These are phyloP conservation scores for Tulasnella sp. DNA, from an alignment of 768 basidiomycete species.

Conservation along the genomic window DNA sequence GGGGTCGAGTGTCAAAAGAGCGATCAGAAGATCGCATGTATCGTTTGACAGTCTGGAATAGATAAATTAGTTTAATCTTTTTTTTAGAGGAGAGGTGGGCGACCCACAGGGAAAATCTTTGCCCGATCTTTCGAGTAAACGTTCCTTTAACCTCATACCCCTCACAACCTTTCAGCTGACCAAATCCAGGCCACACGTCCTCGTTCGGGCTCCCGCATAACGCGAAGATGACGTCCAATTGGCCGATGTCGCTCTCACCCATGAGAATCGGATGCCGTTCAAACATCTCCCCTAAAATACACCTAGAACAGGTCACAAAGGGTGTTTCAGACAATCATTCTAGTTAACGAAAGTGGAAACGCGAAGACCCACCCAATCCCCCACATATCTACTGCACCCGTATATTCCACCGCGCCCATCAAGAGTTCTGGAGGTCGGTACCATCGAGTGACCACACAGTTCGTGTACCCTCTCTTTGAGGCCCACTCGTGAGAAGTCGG, in stretches of 20 bases:
- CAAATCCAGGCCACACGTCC: conserved; percentile 30
- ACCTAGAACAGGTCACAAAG: conserved; percentile 39
- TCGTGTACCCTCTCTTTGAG: conserved; percentile 51
- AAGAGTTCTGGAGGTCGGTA: conserved; percentile 90
- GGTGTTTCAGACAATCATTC: background rate
- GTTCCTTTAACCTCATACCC: conserved; percentile 23
- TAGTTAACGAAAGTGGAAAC: background rate
- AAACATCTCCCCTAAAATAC: conserved; percentile 97
- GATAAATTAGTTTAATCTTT: background rate
- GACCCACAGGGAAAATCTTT: conserved; percentile 11
- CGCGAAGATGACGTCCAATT: conserved; percentile 79
- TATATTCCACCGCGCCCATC: conserved; percentile 80
- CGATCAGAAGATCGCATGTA: conserved; percentile 73
- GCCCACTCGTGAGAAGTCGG: conserved; percentile 28
- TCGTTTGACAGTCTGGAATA: conserved; percentile 50
- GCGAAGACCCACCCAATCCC: conserved; percentile 69
- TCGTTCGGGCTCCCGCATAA: conserved; percentile 74
- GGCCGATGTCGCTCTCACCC: conserved; percentile 84
- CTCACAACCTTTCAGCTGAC: conserved; percentile 27
- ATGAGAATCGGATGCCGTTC: conserved; percentile 73
- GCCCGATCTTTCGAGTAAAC: conserved; percentile 12
- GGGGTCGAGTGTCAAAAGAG: conserved; percentile 74
- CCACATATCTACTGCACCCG: conserved; percentile 95
- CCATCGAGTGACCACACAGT: conserved; percentile 92
- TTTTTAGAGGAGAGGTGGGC: background rate